Evolutionary conservation across 2,329 filamentous ascomycete species (phyloP).

Genomic region (Calonectria henricotiae): DNA sequence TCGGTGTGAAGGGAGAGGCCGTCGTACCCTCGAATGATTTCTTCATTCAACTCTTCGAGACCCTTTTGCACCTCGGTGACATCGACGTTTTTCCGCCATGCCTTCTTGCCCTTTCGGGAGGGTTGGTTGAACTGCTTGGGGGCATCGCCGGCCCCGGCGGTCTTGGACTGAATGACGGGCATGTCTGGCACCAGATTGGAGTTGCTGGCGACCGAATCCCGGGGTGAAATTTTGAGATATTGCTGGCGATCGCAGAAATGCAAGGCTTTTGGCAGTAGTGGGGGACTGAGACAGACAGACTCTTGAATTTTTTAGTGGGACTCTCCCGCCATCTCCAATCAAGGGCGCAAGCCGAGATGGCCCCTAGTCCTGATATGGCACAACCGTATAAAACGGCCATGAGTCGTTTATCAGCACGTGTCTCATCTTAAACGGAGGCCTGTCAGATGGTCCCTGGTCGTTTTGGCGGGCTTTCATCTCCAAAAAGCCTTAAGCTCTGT

Average conservation of each 20-base stretch:
- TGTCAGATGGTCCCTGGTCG: slow-evolving; percentile 37
- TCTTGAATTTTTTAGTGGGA: slow-evolving; percentile 54
- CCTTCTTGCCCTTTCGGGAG: slow-evolving; percentile 97
- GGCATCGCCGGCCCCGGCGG: slow-evolving; percentile 69
- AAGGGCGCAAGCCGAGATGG: slow-evolving; percentile 21
- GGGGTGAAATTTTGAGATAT: slow-evolving; percentile 38
- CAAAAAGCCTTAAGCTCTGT: slow-evolving; percentile 23
- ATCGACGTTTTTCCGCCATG: slow-evolving; percentile 99
- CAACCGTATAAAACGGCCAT: slow-evolving; percentile 34
- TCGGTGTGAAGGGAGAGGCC: slow-evolving; percentile 39
- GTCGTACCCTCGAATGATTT: slow-evolving; percentile 89
- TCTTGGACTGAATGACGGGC: slow-evolving; percentile 68
- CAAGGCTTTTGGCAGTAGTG: slow-evolving; percentile 44
- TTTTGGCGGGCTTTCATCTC: slow-evolving; percentile 41
- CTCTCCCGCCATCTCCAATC: slow-evolving; percentile 28
- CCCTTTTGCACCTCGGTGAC: slow-evolving; percentile 88
- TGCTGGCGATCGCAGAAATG: slow-evolving; percentile 39
- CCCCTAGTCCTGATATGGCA: slow-evolving; percentile 35
- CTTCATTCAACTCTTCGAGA: slow-evolving; percentile 86
- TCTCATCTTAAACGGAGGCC: slow-evolving; percentile 37
- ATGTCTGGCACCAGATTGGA: slow-evolving; percentile 58
- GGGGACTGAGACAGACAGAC: slow-evolving; percentile 47
- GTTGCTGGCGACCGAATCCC: slow-evolving; percentile 40
- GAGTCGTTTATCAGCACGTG: slow-evolving; percentile 51
- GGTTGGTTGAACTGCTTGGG: slow-evolving; percentile 89